These are phyloP conservation scores for Kappamyces sp. DNA, from an alignment of 192 early-diverging fungal species.

Conservation along the genomic window DNA sequence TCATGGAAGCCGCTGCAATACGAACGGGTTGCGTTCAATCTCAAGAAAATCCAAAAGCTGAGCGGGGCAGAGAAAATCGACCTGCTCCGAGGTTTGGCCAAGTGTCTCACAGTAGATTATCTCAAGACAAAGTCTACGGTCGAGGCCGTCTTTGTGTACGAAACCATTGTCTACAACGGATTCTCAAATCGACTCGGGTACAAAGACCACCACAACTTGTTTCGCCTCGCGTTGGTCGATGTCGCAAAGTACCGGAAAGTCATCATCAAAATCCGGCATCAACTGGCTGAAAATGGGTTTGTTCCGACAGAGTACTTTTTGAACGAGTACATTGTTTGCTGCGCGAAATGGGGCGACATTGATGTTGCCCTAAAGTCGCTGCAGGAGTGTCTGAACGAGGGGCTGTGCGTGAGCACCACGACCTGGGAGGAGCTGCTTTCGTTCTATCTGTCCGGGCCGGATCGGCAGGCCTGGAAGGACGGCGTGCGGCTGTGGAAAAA, in stretches of 20 bases:
- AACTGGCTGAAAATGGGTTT: slow-evolving; percentile 2
- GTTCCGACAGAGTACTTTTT: slow-evolving; percentile 14
- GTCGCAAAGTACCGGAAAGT: slow-evolving; percentile 12
- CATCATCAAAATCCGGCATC: slow-evolving; percentile 13
- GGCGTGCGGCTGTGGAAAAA: not conserved
- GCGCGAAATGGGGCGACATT: slow-evolving; percentile 9
- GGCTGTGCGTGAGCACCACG: not conserved
- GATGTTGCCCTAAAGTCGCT: not conserved
- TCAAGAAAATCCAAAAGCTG: slow-evolving; percentile 19
- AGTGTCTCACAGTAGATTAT: slow-evolving; percentile 1
- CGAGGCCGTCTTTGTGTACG: slow-evolving; percentile 26
- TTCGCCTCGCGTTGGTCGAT: slow-evolving; percentile 21
- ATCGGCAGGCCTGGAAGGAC: slow-evolving; percentile 1
- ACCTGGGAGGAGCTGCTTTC: slow-evolving; percentile 1
- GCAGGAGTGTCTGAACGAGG: not conserved
- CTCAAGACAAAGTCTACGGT: slow-evolving; percentile 19
- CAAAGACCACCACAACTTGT: slow-evolving; percentile 23
- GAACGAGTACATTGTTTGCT: slow-evolving; percentile 13
- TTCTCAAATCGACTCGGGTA: slow-evolving; percentile 25
- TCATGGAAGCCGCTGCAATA: slow-evolving; percentile 1
- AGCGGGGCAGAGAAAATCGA: slow-evolving; percentile 30
- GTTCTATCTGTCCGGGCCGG: not conserved
- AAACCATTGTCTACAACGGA: slow-evolving; percentile 22
- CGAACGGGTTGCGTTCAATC: slow-evolving; percentile 21
- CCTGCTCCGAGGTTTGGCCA: slow-evolving; percentile 3